Base-by-base conservation (phyloP, 257 asterid genomes). In the Prunella vulgaris region DNA sequence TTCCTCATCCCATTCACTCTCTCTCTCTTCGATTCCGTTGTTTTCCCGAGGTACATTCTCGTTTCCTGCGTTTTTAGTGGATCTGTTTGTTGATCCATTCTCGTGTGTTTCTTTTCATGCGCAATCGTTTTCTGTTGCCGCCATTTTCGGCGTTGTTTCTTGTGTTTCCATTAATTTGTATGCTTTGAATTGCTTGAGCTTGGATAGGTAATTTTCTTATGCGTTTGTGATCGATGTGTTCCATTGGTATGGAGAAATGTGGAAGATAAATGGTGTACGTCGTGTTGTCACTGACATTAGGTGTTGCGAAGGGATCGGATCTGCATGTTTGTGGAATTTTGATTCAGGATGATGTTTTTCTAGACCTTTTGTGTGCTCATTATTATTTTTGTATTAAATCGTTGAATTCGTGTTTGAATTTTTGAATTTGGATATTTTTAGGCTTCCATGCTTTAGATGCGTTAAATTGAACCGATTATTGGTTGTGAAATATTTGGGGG, bases 1-100 rank as follows among this genome's bases (percentile, higher is more conserved):
- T 30, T 22, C 64, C 4, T 32, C 70, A 2, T 10, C 46, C 2
- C 70, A 5, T 42, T 21, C 5, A 13, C 17, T 3, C 27, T 17
- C 48, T 10, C 74, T 32, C 59, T 59, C 17, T 40, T 44, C 66
- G n/a, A 18, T 1, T 62, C 30, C 21, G 28, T 22, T 46, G 15
- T 68, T 71, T 53, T 20, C 58, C 12, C 8, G 10, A 78, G 79
- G 82, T 78, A 60, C 74, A 59, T 69, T 78, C 60, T 28, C n/a
- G 5, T 49, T 69, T 58, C 10, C 42, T 33, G 68, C 44, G 61
- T 24, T 65, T 59, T 5, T 25, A 9, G 14, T 17, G 46, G 22
- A 75, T 68, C 62, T 40, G 9, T 42, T 6, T 46, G 30, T 71
- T 40, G 69, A 35, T 64, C 65, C 30, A 0, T 15, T 57, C 20